Evolutionary conservation across 139 green algal genomes (phyloP).

Genomic region (Chara braunii): DNA sequence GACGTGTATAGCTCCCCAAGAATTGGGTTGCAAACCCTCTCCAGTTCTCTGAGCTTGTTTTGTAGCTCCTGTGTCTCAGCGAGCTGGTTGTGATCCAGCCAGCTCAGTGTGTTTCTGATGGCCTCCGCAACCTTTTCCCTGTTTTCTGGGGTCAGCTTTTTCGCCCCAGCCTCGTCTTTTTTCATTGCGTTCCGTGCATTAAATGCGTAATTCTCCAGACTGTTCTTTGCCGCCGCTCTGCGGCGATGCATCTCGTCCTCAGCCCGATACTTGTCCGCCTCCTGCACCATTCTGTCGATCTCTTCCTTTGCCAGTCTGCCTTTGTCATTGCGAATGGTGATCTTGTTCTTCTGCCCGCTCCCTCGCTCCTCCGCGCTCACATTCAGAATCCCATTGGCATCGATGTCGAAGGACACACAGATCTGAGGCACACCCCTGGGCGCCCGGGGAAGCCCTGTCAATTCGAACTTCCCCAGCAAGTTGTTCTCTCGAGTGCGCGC

Average conservation of each 20-base stretch:
- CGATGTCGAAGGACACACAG: conserved; percentile 94
- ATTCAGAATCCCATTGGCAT: conserved; percentile 99
- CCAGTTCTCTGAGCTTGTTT: no score
- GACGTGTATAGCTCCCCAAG: no score
- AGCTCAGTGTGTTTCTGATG: no score
- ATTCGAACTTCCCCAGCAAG: conserved; percentile 97
- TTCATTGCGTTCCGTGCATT: conserved; percentile 88
- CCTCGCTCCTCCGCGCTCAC: conserved; percentile 93
- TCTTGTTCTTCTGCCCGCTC: conserved; percentile 91
- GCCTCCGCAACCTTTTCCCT: conserved; percentile 77
- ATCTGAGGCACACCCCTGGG: conserved; percentile 96
- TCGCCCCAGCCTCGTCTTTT: conserved; percentile 69
- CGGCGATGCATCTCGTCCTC: conserved; percentile 90
- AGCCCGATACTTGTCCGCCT: conserved; percentile 98
- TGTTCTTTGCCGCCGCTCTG: conserved; percentile 88
- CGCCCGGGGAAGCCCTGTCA: conserved; percentile 93
- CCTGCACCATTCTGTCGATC: conserved; percentile 94
- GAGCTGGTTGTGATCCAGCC: no score
- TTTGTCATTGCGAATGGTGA: conserved; percentile 99
- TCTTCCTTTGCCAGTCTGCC: conserved; percentile 91
- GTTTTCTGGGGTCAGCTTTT: conserved; percentile 70
- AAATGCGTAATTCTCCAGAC: conserved; percentile 84
- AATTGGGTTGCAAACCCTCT: no score
- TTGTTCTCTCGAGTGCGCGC: conserved; percentile 92
- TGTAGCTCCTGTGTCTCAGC: no score